phyloP scores from a whole-genome alignment of 2,329 filamentous ascomycete species.

The Nothopassalora personata region DNA sequence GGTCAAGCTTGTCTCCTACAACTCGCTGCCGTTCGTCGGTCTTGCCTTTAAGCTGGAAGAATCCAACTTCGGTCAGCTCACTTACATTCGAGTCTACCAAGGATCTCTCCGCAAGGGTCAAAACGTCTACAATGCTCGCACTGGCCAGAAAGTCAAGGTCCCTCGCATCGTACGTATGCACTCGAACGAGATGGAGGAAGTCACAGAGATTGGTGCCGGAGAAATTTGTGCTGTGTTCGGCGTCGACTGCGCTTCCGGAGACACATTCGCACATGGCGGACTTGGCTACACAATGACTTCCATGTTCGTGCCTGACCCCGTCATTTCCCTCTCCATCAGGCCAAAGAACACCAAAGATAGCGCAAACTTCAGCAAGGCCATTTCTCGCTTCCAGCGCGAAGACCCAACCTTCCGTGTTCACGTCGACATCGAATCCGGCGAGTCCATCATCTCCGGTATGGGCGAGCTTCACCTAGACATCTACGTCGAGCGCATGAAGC shows the following conservation, averaged over 20 bases:
- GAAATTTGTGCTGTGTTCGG: conserved; percentile 99
- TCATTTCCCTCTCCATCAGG: conserved; percentile 96
- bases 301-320: conserved; percentile 96
- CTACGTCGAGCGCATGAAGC: conserved; percentile 92
- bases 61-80: conserved; percentile 96
- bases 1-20: conserved; percentile 88
- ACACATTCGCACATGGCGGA: conserved; percentile 93
- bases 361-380: conserved; percentile 94
- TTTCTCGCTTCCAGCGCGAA: conserved; percentile 97
- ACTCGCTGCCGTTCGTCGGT: conserved; percentile 87
- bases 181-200: conserved; percentile 98
- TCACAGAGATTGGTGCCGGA: conserved; percentile 83
- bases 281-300: conserved; percentile 94
- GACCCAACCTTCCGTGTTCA: conserved; percentile 96
- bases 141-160: conserved; percentile 91
- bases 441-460: conserved; percentile 98
- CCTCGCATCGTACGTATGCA: conserved; percentile 99
- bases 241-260: conserved; percentile 93
- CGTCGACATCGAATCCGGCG: conserved; percentile 84
- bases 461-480: conserved; percentile 95
- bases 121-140: conserved; percentile 89
- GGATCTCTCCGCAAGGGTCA: conserved; percentile 81
- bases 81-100: conserved; percentile 97
- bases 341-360: conserved; percentile 90
- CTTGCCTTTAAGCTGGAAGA: conserved; percentile 98